Base-by-base conservation (phyloP, 1,139 yeast species). In the Hansenula sp. region DNA sequence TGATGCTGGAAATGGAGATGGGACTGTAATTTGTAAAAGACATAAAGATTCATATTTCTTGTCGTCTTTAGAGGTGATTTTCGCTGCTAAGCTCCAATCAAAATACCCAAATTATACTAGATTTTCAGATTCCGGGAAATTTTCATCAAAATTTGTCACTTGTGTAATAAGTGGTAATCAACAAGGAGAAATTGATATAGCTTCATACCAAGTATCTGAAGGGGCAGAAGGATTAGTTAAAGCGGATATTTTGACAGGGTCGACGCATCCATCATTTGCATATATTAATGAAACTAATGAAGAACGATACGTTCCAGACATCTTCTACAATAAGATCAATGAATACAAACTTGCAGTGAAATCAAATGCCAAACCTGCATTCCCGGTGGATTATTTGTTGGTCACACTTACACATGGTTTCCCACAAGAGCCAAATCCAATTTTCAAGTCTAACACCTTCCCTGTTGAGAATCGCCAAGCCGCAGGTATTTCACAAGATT, bases 381-480 rank as follows among this genome's bases (percentile, higher is more conserved):
- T 94, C 64, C 99, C 99, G 0, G 94, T 89, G 15, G 99, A 94
- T 53, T 94, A 88, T 62, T 67, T 94, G 49, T 67, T 94, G 43
- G 96, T 93, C 1, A 84, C 97, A 3, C 68, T 93, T 49, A 85
- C 96, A 15, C 98, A 93, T 62, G 96, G 99, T 1, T 93, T 93
- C 75, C 96, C 96, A 2, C 71, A 77, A 47, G 71, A 71, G 0
- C 82, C 86, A 5, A 63, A 63, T 6, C 81, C 87, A 3, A 51
- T 71, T 43, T 79, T 82, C 57, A 59, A 61, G 21, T 65, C 64
- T 4, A 54, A 61, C 4, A 55, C 66, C 15, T 91, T 87, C 65
- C 79, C 91, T 3, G 77, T 90, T 60, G 95, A 87, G 56, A 85
- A 89, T 60, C 71, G 97, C 46, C 88, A 79, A 46, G 80, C 79